Evolutionary conservation across 2,329 filamentous ascomycete genomes (phyloP), one percentile per base, ranked within the genome.

Genomic region (Epichloe sibirici): DNA sequence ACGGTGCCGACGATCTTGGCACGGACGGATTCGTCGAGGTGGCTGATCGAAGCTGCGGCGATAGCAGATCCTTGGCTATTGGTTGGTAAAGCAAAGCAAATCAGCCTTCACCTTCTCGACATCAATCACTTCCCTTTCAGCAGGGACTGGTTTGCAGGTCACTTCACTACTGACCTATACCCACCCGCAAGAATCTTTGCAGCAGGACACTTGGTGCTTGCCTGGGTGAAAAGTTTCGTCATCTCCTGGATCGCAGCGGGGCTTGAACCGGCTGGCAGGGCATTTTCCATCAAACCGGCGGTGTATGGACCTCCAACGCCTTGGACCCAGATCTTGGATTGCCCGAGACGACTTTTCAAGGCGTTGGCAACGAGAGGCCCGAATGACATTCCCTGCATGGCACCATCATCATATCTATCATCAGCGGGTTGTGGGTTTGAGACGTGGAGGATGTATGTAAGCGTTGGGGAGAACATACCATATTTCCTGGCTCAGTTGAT

Each of bases 1-100:
- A 67, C 66, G 1, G 62, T 60, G 23, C 65, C 69, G 45, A 64
- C 66, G 53, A 72, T 61, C 62, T 71, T 63, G 34, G 66, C 56
- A 28, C 63, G 59, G 49, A 69, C 57, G 21, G 54, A 31, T 3
- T 55, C 48, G 45, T 57, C 53, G 23, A 73, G 59, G n/a, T 66
- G 61, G 11, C 65, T 60, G 46, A 75, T 59, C 7, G 70, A 60
- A 39, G 65, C 64, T 23, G 68, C 65, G n/a, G 71, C 66, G 49
- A 76, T 67, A 2, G 73, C 73, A 3, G 69, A 66, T 34, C 73
- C 73, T 59, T 75, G 65, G 46, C 66, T 63, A 7, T 17, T 25
- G 8, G 12, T 21, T 39, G 17, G 9, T 11, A 23, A 6, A 28
- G 7, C n/a, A 23, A 6, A 28, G 7, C n/a, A 13, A 23, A n/a